Evolutionary conservation across 352 stramenopile species (phyloP).

Genomic region (Pythium aquatile): DNA sequence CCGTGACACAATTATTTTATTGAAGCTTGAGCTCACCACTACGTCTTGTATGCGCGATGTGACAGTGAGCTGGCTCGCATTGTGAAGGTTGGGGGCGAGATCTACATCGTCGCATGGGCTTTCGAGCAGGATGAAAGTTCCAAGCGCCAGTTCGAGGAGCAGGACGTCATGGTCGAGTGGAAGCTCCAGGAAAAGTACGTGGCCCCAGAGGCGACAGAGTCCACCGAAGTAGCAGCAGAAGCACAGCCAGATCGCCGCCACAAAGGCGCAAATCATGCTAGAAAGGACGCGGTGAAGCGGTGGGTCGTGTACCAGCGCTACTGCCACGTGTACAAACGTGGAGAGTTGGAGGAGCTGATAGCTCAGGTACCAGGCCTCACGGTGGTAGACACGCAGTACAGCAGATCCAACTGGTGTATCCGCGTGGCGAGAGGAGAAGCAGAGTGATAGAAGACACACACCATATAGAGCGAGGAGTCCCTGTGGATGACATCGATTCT

Average conservation of each 20-base stretch:
- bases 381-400: conserved; percentile 65
- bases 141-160: conserved; percentile 71
- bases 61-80: conserved; percentile 64
- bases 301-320: conserved; percentile 85
- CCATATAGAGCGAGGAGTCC: neutral
- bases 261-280: conserved; percentile 32
- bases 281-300: conserved; percentile 42
- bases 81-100: conserved; percentile 48
- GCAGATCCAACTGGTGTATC: conserved; percentile 80
- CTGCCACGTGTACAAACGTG: conserved; percentile 74
- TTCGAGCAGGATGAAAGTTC: conserved; percentile 81
- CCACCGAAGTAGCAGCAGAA: neutral
- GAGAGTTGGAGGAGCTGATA: conserved; percentile 70
- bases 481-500: neutral
- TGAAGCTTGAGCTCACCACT: neutral
- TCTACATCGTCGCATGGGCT: conserved; percentile 77
- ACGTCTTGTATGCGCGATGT: neutral
- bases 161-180: conserved; percentile 86
- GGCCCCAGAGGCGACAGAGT: neutral
- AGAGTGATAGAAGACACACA: conserved; percentile 1
- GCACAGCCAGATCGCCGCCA: neutral
- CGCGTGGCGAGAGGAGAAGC: conserved; percentile 35
- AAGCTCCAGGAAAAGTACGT: conserved; percentile 85
- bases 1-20: neutral
- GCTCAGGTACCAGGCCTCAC: conserved; percentile 50